Percentiles rank a stretch among this genome's conserved stretches.
phyloP scores from a whole-genome alignment of 441 rosid species.

The Macaranga tanarius region DNA sequence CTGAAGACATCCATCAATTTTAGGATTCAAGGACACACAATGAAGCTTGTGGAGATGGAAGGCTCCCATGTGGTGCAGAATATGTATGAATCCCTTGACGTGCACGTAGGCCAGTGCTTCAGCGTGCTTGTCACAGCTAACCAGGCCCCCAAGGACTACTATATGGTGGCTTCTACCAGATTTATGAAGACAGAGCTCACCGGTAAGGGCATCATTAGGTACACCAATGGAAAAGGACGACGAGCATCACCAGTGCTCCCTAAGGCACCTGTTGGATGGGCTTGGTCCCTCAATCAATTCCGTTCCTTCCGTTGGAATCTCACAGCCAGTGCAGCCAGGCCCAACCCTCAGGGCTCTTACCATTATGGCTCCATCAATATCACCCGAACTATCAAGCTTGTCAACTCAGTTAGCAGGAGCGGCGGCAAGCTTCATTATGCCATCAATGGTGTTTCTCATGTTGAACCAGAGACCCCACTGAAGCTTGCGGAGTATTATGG shows the following conservation, averaged over 20 bases:
- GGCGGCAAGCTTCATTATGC: slow-evolving; percentile 61
- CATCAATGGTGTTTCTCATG: slow-evolving; percentile 62
- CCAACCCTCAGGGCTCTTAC: slow-evolving; percentile 81
- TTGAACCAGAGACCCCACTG: slow-evolving; percentile 52
- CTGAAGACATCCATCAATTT: slow-evolving; percentile 57
- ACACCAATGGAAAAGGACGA: slow-evolving; percentile 47
- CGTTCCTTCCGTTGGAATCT: slow-evolving; percentile 78
- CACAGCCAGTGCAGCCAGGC: slow-evolving; percentile 80
- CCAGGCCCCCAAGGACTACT: slow-evolving; percentile 53
- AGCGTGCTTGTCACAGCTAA: slow-evolving; percentile 56
- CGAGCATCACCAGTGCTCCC: slow-evolving; percentile 45
- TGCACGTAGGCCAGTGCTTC: slow-evolving; percentile 68
- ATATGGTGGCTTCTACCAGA: slow-evolving; percentile 67
- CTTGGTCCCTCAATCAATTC: slow-evolving; percentile 80
- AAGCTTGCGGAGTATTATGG: slow-evolving; percentile 71
- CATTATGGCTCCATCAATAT: slow-evolving; percentile 71
- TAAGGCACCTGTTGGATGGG: slow-evolving; percentile 60
- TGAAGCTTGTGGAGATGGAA: slow-evolving; percentile 84
- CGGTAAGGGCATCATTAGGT: slow-evolving; percentile 50
- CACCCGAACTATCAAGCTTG: slow-evolving; percentile 64
- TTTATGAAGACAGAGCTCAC: slow-evolving; percentile 41
- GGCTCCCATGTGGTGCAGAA: slow-evolving; percentile 73
- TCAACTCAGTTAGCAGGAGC: slow-evolving; percentile 31
- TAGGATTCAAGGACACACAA: slow-evolving; percentile 62
- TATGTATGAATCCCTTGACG: slow-evolving; percentile 61